Percentiles rank a stretch among this genome's conserved stretches.
Conservation (phyloP, 768 basidiomycete species). For the Suillus clintonianus region DNA sequence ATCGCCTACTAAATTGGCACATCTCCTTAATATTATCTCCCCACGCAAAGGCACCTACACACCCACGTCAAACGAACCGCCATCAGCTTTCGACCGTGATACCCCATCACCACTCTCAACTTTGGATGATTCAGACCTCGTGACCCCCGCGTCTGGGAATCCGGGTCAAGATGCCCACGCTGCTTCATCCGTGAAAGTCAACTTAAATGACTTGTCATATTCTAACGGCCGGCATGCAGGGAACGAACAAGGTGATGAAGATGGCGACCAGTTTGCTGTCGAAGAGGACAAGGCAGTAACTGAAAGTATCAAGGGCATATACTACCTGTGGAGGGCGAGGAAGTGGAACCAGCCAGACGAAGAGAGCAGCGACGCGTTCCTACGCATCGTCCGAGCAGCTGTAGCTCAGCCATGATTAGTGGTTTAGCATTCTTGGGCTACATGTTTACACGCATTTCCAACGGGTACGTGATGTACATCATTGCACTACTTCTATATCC, state of each 20-base stretch:
- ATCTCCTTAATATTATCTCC: slow-evolving; percentile 29
- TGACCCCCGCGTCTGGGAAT: slow-evolving; percentile 21
- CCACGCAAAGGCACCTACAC: slow-evolving; percentile 21
- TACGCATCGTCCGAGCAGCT: slow-evolving; percentile 36
- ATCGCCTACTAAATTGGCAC: slow-evolving; percentile 24
- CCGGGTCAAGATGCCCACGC: slow-evolving; percentile 12
- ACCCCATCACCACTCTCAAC: slow-evolving; percentile 18
- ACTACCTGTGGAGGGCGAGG: slow-evolving; percentile 57
- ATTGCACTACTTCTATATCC: neutral
- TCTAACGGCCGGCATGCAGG: slow-evolving; percentile 1
- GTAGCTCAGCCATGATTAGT: slow-evolving; percentile 18
- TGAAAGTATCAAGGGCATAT: slow-evolving; percentile 57
- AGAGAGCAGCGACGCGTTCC: slow-evolving; percentile 30
- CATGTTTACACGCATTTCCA: neutral
- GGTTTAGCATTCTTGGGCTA: neutral
- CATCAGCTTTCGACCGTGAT: slow-evolving; percentile 5
- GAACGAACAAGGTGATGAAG: neutral
- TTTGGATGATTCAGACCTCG: slow-evolving; percentile 22
- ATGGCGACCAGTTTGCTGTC: neutral
- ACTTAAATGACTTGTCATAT: slow-evolving; percentile 13
- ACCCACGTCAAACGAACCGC: slow-evolving; percentile 11
- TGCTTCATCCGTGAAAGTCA: slow-evolving; percentile 15
- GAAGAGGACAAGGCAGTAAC: slow-evolving; percentile 45
- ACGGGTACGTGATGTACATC: neutral
- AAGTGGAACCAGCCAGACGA: slow-evolving; percentile 22